phyloP scores from a whole-genome alignment of 1,284 basidiomycete genomes.

The Cystobasidium slooffiae region DNA sequence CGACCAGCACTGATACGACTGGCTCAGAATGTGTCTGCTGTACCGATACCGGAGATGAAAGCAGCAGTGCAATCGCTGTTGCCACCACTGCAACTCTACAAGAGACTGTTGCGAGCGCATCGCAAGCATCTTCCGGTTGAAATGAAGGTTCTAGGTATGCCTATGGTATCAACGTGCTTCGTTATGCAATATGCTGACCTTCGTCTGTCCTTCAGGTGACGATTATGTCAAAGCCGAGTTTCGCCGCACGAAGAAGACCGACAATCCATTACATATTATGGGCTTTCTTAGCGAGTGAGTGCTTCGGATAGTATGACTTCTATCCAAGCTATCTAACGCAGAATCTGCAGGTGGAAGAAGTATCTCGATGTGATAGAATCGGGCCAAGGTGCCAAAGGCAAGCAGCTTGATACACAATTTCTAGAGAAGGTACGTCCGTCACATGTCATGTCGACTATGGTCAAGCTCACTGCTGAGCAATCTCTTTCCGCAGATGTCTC shows the following conservation, averaged over 20 bases:
- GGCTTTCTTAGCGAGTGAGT: slow-evolving; percentile 76
- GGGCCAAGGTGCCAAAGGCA: slow-evolving; percentile 64
- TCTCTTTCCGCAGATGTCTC: slow-evolving; percentile 69
- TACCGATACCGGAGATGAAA: slow-evolving; percentile 68
- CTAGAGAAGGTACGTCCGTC: slow-evolving; percentile 73
- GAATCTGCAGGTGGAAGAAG: slow-evolving; percentile 68
- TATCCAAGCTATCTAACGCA: neutral
- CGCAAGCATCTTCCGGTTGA: slow-evolving; percentile 69
- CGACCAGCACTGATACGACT: slow-evolving; percentile 63
- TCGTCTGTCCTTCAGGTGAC: slow-evolving; percentile 69
- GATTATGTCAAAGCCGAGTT: slow-evolving; percentile 85
- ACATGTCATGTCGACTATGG: neutral
- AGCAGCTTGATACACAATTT: slow-evolving; percentile 71
- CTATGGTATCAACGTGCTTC: neutral
- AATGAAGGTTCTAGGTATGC: slow-evolving; percentile 64
- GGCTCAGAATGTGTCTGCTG: slow-evolving; percentile 68
- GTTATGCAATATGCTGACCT: neutral
- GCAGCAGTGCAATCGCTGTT: slow-evolving; percentile 75
- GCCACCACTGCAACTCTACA: slow-evolving; percentile 80
- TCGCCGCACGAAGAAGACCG: slow-evolving; percentile 72
- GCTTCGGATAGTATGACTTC: neutral
- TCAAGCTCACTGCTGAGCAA: neutral
- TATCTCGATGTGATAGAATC: slow-evolving; percentile 72
- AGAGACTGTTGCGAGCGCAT: slow-evolving; percentile 78
- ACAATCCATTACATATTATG: slow-evolving; percentile 85